Conservation (phyloP, 768 basidiomycete genomes). For the Coprinellus micaceus region DNA sequence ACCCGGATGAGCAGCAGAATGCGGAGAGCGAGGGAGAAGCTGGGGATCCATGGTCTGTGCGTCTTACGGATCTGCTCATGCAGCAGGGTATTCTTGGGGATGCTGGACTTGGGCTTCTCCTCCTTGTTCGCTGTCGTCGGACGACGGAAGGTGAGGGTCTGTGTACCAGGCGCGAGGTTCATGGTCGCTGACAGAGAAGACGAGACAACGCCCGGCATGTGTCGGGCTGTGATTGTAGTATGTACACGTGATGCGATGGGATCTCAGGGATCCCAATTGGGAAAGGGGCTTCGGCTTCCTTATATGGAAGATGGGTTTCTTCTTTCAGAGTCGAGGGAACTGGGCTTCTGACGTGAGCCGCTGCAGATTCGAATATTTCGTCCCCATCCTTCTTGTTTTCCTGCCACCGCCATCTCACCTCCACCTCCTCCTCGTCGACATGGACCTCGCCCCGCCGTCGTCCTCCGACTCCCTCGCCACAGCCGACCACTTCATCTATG, state of each 20-base stretch:
- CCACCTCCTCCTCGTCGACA: conserved; percentile 15
- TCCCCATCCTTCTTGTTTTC: conserved; percentile 36
- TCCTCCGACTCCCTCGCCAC: conserved; percentile 43
- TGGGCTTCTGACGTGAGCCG: conserved; percentile 35
- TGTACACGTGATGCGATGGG: not conserved
- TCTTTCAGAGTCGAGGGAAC: conserved; percentile 47
- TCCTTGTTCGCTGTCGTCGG: conserved; percentile 33
- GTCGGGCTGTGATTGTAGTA: not conserved
- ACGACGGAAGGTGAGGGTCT: conserved; percentile 49
- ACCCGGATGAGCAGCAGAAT: conserved; percentile 79
- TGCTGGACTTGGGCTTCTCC: conserved; percentile 18
- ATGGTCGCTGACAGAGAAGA: conserved; percentile 7
- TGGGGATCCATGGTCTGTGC: conserved; percentile 81
- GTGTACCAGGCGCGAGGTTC: conserved; percentile 33
- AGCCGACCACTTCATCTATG: conserved; percentile 75
- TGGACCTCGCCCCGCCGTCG: conserved; percentile 18
- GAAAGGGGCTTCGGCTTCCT: too few species aligned
- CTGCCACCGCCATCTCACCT: conserved; percentile 30
- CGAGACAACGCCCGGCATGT: conserved; percentile 6
- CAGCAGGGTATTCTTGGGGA: conserved; percentile 49
- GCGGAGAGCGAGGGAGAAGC: conserved; percentile 79
- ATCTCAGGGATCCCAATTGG: too few species aligned
- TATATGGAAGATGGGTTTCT: conserved; percentile 34
- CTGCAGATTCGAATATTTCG: conserved; percentile 21
- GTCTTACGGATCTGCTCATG: conserved; percentile 78